Conservation (phyloP, 2,329 filamentous ascomycete genomes). For the Amphichorda felina region DNA sequence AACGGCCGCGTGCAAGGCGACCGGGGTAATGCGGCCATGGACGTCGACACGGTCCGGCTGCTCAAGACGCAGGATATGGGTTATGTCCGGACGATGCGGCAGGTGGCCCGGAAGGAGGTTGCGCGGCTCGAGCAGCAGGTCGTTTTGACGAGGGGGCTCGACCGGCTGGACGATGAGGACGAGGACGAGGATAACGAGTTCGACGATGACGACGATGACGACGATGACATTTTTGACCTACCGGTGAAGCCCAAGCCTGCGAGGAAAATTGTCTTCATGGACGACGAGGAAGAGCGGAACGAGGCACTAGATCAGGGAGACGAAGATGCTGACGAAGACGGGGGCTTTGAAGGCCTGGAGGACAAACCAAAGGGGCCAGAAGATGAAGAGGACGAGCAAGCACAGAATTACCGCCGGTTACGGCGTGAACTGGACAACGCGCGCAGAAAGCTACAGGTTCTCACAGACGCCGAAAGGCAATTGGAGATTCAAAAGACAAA, state of each 20-base stretch:
- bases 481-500: conserved; percentile 42
- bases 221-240: conserved; percentile 16
- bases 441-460: conserved; percentile 10
- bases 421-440: conserved; percentile 35
- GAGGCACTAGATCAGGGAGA: conserved; percentile 17
- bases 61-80: conserved; percentile 60
- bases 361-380: conserved; percentile 12
- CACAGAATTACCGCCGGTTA: conserved; percentile 31
- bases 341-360: conserved; percentile 11
- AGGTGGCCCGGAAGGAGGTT: conserved; percentile 47
- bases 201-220: conserved; percentile 18
- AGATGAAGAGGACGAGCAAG: conserved; percentile 20
- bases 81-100: conserved; percentile 51
- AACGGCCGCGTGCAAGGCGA: conserved; percentile 45
- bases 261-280: conserved; percentile 42
- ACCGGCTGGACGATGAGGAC: conserved; percentile 20
- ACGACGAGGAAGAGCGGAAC: conserved; percentile 24
- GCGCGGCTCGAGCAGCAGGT: conserved; percentile 40
- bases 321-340: conserved; percentile 12
- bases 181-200: conserved; percentile 18
- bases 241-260: conserved; percentile 16
- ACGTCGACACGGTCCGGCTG: conserved; percentile 45
- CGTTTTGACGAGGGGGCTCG: conserved; percentile 27
- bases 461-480: conserved; percentile 31
- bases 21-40: conserved; percentile 42